Evolutionary conservation across 305 asterid species (phyloP), one percentile per base, ranked within the genome.

Genomic region (Euphrasia arctica): DNA sequence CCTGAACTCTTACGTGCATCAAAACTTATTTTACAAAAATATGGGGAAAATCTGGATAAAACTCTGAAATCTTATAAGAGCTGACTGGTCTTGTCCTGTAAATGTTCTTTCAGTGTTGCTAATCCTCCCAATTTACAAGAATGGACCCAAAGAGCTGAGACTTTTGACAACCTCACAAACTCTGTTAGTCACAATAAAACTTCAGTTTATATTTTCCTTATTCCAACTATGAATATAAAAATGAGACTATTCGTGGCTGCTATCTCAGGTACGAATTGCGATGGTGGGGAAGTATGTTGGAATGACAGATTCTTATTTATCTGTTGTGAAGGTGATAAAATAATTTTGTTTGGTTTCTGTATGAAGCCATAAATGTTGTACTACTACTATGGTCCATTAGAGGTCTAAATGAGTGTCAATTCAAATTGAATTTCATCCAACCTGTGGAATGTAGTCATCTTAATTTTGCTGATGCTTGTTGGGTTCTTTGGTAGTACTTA

Each of bases 201-300:
- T 69, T 60, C 9, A 14, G 60, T 51, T 27, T 61, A 60, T 18
- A 18, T 25, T 59, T 69, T 18, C 14, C 28, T 25, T 36, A 28
- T 74, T 69, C 25, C 47, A 45, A 28, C 67, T 34, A n/a, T 57
- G 39, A 51, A 54, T 50, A 36, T 63, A 58, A 58, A 39, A 62
- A 66, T n/a, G 51, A 73, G 59, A 70, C 58, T 54, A 25, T 70
- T 54, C 62, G 8, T 60, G 31, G 65, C 64, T 74, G 55, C 57
- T 66, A 66, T 72, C 72, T 72, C 84, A 93, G 97, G 93, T 88
- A 45, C 75, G 86, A 71, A 88, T 93, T 65, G 96, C 95, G 60
- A 85, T 92, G 97, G 97, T 92, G 72, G 98, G 98, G 70, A 92
- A 92, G 82, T 90, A 92, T 77, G 97, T 92, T 67, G 97, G 98